These are phyloP conservation scores for Hysterangium stoloniferum DNA, from an alignment of 768 basidiomycete species.

Conservation along the genomic window DNA sequence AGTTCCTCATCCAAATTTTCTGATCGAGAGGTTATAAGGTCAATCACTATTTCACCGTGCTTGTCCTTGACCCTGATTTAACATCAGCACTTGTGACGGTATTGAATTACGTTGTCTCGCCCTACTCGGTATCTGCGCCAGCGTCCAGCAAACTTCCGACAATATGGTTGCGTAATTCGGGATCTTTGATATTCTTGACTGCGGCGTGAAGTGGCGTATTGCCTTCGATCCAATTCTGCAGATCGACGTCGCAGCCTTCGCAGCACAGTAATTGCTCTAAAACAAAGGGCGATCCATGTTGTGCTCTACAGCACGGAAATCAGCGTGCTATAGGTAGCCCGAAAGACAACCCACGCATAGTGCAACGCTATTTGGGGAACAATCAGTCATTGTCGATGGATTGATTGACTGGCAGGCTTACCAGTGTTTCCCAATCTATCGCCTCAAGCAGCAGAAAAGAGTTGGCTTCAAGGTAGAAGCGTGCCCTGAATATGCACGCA, in stretches of 20 bases:
- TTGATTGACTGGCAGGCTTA: conserved; percentile 32
- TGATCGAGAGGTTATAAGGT: conserved; percentile 37
- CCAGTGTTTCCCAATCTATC: conserved; percentile 68
- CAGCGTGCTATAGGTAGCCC: not conserved
- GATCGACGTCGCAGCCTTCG: conserved; percentile 78
- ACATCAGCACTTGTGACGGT: not conserved
- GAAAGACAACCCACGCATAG: conserved; percentile 63
- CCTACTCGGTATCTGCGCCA: conserved; percentile 61
- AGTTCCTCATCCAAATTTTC: conserved; percentile 41
- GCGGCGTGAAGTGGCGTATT: conserved; percentile 80
- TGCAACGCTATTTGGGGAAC: conserved; percentile 45
- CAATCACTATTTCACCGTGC: conserved; percentile 47
- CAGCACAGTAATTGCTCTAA: conserved; percentile 66
- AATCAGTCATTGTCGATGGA: not conserved
- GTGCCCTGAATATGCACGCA: conserved; percentile 30
- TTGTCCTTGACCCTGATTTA: conserved; percentile 60
- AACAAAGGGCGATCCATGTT: conserved; percentile 49
- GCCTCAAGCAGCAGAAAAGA: not conserved
- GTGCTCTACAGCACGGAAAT: conserved; percentile 33
- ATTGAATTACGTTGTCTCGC: not conserved
- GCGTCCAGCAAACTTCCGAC: conserved; percentile 68
- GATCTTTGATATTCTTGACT: conserved; percentile 34
- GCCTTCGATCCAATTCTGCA: conserved; percentile 56
- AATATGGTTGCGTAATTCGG: conserved; percentile 44
- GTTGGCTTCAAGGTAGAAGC: conserved; percentile 7